A percentile compares a stretch with the other conserved stretches of the same genome.
These are phyloP conservation scores for Colletotrichum salicis DNA, from an alignment of 2,329 filamentous ascomycete genomes.

Conservation along the genomic window DNA sequence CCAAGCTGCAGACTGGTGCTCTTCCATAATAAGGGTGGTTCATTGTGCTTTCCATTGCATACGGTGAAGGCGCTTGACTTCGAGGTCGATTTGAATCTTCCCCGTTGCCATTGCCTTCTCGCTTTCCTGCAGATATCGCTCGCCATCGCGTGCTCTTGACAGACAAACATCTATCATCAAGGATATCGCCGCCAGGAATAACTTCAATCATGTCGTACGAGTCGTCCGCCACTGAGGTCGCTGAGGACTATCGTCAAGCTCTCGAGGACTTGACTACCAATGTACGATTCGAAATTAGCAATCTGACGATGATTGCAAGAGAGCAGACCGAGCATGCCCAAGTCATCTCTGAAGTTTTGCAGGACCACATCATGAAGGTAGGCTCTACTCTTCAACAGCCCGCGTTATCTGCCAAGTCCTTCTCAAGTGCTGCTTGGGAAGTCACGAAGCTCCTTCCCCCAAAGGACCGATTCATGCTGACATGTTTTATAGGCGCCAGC, in stretches of 20 bases:
- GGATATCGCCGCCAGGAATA: conserved; percentile 4
- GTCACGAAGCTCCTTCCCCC: not conserved
- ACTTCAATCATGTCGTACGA: conserved; percentile 58
- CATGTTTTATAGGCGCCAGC: conserved; percentile 76
- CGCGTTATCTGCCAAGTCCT: not conserved
- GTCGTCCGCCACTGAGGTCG: conserved; percentile 80
- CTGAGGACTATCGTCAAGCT: conserved; percentile 93
- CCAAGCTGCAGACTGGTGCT: conserved; percentile 15
- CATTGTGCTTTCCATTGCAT: conserved; percentile 31
- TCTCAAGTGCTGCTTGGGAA: not conserved
- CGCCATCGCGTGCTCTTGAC: conserved; percentile 35
- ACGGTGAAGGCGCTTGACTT: conserved; percentile 25
- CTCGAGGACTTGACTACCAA: conserved; percentile 92
- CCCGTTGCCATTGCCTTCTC: conserved; percentile 14
- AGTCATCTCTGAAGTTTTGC: conserved; percentile 88
- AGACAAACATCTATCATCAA: conserved; percentile 7
- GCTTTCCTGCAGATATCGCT: conserved; percentile 20
- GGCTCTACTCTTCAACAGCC: conserved; percentile 48
- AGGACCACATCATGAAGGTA: conserved; percentile 96
- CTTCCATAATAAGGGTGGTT: conserved; percentile 35
- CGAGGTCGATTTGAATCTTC: conserved; percentile 22
- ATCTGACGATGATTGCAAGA: conserved; percentile 95
- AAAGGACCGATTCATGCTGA: conserved; percentile 48
- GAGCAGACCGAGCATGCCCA: conserved; percentile 97
- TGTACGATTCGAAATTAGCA: conserved; percentile 95